These are phyloP conservation scores for Antonospora locustae DNA, from an alignment of 371 early-diverging fungal genomes.

Conservation along the genomic window DNA sequence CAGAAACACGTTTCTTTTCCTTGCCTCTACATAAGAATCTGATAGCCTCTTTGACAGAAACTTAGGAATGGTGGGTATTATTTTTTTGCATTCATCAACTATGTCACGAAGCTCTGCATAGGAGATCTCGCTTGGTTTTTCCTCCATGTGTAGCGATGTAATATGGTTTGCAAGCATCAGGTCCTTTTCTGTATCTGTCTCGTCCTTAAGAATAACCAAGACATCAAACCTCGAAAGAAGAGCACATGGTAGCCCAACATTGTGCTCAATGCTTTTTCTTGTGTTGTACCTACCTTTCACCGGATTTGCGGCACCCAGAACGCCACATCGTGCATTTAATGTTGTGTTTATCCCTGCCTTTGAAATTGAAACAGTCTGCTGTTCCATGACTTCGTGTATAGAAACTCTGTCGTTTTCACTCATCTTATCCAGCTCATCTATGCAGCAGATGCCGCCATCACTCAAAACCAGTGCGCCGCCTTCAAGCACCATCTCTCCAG, in stretches of 20 bases:
- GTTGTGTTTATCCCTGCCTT: constrained; percentile 98
- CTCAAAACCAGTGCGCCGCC: constrained; percentile 65
- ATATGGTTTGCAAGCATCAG: constrained; percentile 55
- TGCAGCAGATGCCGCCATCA: constrained; percentile 64
- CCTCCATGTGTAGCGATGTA: constrained; percentile 35
- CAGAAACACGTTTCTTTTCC: constrained; percentile 56
- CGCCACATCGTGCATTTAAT: constrained; percentile 88
- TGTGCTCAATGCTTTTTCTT: constrained; percentile 70
- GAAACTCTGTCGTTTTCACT: constrained; percentile 79
- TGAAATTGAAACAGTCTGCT: constrained; percentile 92
- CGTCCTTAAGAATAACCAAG: constrained; percentile 75
- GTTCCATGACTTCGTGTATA: constrained; percentile 99
- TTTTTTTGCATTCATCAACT: constrained; percentile 29
- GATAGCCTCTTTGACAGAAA: constrained; percentile 30
- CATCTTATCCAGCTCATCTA: constrained; percentile 73
- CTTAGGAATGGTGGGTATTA: constrained; percentile 3
- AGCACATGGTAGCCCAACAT: constrained; percentile 83
- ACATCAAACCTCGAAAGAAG: constrained; percentile 89
- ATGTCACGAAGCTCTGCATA: constrained; percentile 18
- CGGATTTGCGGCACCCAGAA: constrained; percentile 91
- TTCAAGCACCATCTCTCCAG: constrained; percentile 62
- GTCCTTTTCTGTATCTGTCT: constrained; percentile 70
- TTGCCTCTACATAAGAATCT: constrained; percentile 56
- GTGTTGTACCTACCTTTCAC: constrained; percentile 80
- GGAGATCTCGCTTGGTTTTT: constrained; percentile 3